A percentile compares a stretch with the other conserved stretches of the same genome.
phyloP scores from a whole-genome alignment of 371 early-diverging fungal genomes.

The Mucor indicus region DNA sequence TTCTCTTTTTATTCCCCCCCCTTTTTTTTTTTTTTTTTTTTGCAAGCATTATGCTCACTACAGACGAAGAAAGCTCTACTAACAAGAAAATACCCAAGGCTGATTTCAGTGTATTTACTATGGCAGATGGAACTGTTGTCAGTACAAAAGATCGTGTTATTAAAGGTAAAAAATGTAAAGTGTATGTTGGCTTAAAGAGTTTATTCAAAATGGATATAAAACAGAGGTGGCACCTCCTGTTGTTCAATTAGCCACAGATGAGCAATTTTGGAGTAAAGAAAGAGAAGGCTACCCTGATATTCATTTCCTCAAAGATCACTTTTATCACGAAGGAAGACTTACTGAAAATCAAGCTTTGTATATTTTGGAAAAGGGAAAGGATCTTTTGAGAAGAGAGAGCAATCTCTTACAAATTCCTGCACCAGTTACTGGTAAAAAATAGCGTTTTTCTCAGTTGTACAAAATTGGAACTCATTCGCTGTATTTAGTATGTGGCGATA shows the following conservation, averaged over 20 bases:
- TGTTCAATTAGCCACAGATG: conserved; percentile 45
- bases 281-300: conserved; percentile 78
- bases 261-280: conserved; percentile 58
- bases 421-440: conserved; percentile 30
- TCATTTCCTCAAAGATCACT: conserved; percentile 84
- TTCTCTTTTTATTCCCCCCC: background rate
- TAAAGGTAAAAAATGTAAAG: conserved; percentile 58
- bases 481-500: conserved; percentile 91
- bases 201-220: no score
- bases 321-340: conserved; percentile 88
- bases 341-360: conserved; percentile 88
- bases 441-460: background rate
- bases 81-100: conserved; percentile 33
- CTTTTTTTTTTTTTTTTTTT: background rate
- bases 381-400: conserved; percentile 73
- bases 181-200: background rate
- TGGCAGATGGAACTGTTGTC: conserved; percentile 73
- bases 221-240: conserved; percentile 51
- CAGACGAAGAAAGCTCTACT: background rate
- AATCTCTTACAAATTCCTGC: conserved; percentile 87
- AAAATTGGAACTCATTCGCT: background rate
- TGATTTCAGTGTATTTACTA: conserved; percentile 73
- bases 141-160: conserved; percentile 72
- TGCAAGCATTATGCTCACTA: conserved; percentile 1
- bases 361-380: conserved; percentile 79